phyloP scores from a whole-genome alignment of 2,329 filamentous ascomycete species.

The Aspergillus floridensis region DNA sequence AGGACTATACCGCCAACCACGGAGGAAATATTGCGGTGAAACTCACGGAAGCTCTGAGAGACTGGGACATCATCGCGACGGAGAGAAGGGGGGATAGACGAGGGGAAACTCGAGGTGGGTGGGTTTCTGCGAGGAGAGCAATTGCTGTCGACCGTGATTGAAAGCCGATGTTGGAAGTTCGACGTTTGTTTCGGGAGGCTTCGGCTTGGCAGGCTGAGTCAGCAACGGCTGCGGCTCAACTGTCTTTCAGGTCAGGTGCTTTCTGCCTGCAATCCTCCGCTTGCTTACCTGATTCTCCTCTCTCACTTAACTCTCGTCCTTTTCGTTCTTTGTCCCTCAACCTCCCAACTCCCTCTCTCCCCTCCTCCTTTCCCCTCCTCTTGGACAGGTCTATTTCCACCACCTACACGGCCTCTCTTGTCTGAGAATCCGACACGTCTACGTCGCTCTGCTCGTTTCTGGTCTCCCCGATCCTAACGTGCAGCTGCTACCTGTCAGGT shows the following conservation, averaged over 20 bases:
- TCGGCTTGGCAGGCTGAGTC: constrained; percentile 30
- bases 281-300: constrained; percentile 12
- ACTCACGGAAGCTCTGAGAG: constrained; percentile 60
- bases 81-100: constrained; percentile 21
- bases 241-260: constrained; percentile 1
- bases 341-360: constrained; percentile 9
- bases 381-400: constrained; percentile 3
- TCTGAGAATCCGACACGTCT: constrained; percentile 27
- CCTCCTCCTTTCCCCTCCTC: constrained; percentile 1
- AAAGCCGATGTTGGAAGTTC: constrained; percentile 24
- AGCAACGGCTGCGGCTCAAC: constrained; percentile 23
- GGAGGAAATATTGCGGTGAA: neutral
- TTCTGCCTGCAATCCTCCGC: constrained; percentile 16
- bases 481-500: constrained; percentile 28
- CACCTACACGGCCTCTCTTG: constrained; percentile 26
- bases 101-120: constrained; percentile 24
- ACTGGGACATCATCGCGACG: constrained; percentile 58
- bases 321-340: constrained; percentile 13
- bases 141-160: constrained; percentile 19
- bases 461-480: constrained; percentile 16
- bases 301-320: constrained; percentile 12
- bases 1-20: neutral
- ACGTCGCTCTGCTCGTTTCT: constrained; percentile 24
- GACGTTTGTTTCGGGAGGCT: constrained; percentile 25
- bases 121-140: constrained; percentile 20